Evolutionary conservation across 768 basidiomycete species (phyloP), one percentile per base, ranked within the genome.

Genomic region (Suillus discolor): DNA sequence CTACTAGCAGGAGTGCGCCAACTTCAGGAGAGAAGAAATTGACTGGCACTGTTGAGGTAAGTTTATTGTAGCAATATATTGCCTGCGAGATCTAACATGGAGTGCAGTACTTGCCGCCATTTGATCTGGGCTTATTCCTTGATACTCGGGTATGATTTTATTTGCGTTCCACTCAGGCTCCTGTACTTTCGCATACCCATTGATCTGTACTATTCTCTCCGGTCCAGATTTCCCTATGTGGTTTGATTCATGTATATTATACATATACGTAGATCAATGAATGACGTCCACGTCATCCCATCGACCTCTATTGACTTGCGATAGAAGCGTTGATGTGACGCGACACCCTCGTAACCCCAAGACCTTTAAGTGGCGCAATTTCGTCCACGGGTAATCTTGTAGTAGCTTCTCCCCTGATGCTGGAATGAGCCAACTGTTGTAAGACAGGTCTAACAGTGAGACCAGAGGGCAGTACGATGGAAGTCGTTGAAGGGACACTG

Each of bases 221-320:
- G 11, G 16, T 49, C 11, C 67, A 75, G 54, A 71, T 70, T 70
- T 72, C 47, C 71, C 71, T 64, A 77, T 36, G 57, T 51, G 23
- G 23, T 25, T 15, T 41, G 31, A 13, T 38, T 31, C 36, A 49
- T 61, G 68, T 61, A 71, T 68, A 59, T 44, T 49, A 66, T 75
- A 84, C 64, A 41, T 75, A 84, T 64, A 41, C 23, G 57, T 25
- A 60, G 25, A 60, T 42, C 59, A 42, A 60, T 74, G 78, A 66
- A 89, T 70, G 67, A 89, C 71, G 51, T 74, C 75, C 41, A 93
- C 79, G 70, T 89, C 89, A 65, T 85, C 84, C 89, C 90, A 91
- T 66, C 89, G 83, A 0, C 85, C 84, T 70, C 80, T 77, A 69
- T 91, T 90, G 47, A 92, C 71, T 62, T 77, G 81, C 44, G 64